Conservation (phyloP, 805 yeast species). For the Jamesozyma gamospora region DNA sequence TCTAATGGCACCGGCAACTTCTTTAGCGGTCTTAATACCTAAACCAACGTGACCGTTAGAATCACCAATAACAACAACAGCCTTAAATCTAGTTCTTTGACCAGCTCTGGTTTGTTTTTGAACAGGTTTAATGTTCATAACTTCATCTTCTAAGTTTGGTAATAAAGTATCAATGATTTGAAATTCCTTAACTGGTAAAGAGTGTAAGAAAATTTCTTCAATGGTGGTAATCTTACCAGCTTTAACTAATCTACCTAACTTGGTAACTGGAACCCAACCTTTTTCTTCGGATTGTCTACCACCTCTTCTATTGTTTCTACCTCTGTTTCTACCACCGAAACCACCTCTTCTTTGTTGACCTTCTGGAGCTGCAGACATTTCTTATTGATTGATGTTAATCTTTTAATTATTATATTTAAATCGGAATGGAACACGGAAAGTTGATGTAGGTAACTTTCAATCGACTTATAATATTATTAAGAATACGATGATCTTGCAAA, state of each 20-base stretch:
- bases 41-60: conserved; percentile 99
- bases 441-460: conserved; percentile 46
- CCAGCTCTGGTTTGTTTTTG: conserved; percentile 99
- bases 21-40: conserved; percentile 99
- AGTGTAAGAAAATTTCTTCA: conserved; percentile 98
- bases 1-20: conserved; percentile 99
- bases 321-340: conserved; percentile 47
- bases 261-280: conserved; percentile 99
- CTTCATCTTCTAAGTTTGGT: conserved; percentile 95
- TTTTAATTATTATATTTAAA: conserved; percentile 19
- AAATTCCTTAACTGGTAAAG: conserved; percentile 98
- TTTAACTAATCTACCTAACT: conserved; percentile 98
- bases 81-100: conserved; percentile 99
- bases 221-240: conserved; percentile 94
- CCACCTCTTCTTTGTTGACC: conserved; percentile 40
- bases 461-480: conserved; percentile 29
- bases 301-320: conserved; percentile 54
- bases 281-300: conserved; percentile 90
- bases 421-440: conserved; percentile 46
- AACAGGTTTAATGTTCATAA: conserved; percentile 99
- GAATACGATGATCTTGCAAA: conserved; percentile 2
- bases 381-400: no score
- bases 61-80: conserved; percentile 99
- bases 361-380: conserved; percentile 36
- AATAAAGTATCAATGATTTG: conserved; percentile 95